Percentiles rank a stretch among this genome's conserved stretches.
phyloP scores from a whole-genome alignment of 169 alveolate species.

The Cardiosporidium cionae region DNA sequence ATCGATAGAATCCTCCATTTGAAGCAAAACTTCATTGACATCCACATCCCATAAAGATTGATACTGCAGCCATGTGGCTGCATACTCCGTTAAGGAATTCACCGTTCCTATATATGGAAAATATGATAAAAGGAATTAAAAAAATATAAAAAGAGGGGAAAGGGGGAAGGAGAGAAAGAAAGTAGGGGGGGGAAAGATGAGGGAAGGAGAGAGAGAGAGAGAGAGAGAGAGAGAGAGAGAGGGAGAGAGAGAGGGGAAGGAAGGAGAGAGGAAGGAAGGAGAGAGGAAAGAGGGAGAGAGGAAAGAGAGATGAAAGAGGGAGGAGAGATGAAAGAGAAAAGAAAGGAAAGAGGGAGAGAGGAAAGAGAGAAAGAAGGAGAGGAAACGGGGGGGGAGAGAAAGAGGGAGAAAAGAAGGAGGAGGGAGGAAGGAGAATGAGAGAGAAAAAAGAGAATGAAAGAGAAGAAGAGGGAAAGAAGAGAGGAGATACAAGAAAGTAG shows the following conservation, averaged over 20 bases:
- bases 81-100: slow-evolving; percentile 64
- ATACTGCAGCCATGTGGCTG: slow-evolving; percentile 86
- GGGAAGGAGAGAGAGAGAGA: background rate
- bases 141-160: too few relatives aligned
- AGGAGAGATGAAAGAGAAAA: background rate
- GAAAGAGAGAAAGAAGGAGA: background rate
- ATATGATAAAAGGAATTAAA: background rate
- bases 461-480: background rate
- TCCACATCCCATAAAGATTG: slow-evolving; percentile 92
- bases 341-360: background rate
- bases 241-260: too few relatives aligned
- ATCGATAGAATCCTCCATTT: slow-evolving; percentile 80
- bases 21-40: slow-evolving; percentile 65
- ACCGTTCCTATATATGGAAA: background rate
- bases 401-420: background rate
- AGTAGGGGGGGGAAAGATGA: background rate
- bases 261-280: background rate
- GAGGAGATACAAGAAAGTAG: background rate
- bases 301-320: background rate
- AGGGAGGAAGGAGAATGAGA: background rate
- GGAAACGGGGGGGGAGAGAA: background rate
- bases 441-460: background rate
- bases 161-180: background rate
- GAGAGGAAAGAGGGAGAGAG: background rate
- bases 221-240: background rate